These are phyloP conservation scores for Micractinium sp. DNA, from an alignment of 139 green algal genomes.

Conservation along the genomic window DNA sequence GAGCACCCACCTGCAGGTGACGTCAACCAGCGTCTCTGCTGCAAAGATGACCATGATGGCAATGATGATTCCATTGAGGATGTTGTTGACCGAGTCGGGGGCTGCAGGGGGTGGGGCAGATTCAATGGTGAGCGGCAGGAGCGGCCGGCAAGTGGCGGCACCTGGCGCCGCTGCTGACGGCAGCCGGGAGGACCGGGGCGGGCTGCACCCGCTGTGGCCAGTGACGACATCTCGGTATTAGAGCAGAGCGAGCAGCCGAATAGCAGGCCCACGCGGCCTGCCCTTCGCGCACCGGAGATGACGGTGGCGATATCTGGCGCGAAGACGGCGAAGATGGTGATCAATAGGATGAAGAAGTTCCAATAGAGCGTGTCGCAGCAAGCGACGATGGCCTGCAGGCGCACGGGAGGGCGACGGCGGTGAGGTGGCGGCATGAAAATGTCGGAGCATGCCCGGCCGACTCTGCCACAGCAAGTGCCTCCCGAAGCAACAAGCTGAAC, in stretches of 20 bases:
- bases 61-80: constrained; percentile 19
- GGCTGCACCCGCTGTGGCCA: neutral
- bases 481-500: neutral
- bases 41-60: constrained; percentile 25
- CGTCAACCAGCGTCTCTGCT: neutral
- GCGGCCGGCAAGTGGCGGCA: neutral
- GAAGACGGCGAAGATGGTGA: constrained; percentile 18
- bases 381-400: neutral
- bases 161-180: neutral
- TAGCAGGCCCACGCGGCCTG: neutral
- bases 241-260: neutral
- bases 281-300: neutral
- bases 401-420: neutral
- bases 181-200: neutral
- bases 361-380: neutral
- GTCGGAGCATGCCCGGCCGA: neutral
- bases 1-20: constrained; percentile 9
- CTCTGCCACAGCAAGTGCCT: neutral
- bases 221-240: neutral
- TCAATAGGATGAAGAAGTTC: constrained; percentile 17
- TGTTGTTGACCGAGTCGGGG: constrained; percentile 10
- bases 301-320: constrained; percentile 16
- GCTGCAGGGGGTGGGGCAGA: neutral
- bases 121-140: neutral
- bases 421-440: neutral